Base-by-base conservation (phyloP, 805 yeast genomes). In the Ogataea kodamae region DNA sequence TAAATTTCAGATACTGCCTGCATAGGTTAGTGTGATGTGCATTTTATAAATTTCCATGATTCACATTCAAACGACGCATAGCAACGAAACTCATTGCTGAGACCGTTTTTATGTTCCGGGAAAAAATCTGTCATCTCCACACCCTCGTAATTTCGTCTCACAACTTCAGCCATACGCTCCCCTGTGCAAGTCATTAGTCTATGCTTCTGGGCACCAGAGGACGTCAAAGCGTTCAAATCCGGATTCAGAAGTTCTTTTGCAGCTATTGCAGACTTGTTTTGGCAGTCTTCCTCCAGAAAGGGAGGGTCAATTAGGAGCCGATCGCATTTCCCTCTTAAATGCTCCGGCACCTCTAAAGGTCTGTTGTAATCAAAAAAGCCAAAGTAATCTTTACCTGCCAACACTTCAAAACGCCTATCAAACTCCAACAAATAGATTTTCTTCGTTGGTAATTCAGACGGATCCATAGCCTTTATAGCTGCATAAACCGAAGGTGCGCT, bases 401-500 rank as follows among this genome's bases (percentile, higher is more conserved):
- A 61, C 9, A 81, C 64, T 40, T 72, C 76, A 57, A 88, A 88
- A 52, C 97, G 70, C 34, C 66, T 72, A 54, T 89, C 96, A 53
- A 53, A 83, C 55, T 89, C 97, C 37, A 88, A 64, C 34, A 88
- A 65, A 52, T 82, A 84, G 12, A 87, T 78, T 31, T 81, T 72
- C 33, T 76, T 49, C 0, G 87, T 84, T 22, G 89, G 89, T 22
- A 82, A 45, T 4, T 66, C 63, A 5, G 57, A 58, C 6, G 57
- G 56, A 4, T 76, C 74, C 32, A 73, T 66, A 38, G 73, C 72
- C 43, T 69, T 70, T 26, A 87, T 73, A 0, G 90, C 92, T 1
- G 95, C 94, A 61, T 81, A 88, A 3, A 86, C 96, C 0, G 96
- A 83, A 12, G 97, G 96, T 2, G 96, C 96, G 62, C 89, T 78